Evolutionary conservation across 257 asterid species (phyloP).

Genomic region (Ehretia macrophylla): DNA sequence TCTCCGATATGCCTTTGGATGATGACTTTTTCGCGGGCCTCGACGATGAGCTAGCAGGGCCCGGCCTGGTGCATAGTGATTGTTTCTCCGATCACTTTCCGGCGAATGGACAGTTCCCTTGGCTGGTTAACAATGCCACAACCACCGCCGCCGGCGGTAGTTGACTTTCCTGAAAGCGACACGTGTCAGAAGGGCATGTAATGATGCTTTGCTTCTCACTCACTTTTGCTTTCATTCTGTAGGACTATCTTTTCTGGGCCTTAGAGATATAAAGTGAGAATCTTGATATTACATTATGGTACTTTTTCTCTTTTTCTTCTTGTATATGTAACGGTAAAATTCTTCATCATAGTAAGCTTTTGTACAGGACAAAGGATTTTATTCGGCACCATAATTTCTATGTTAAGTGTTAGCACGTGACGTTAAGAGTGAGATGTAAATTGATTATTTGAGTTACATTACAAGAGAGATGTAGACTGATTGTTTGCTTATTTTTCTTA

Average conservation of each 20-base stretch:
- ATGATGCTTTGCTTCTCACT: conserved; percentile 58
- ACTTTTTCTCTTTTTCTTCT: conserved; percentile 11
- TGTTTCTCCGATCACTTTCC: conserved; percentile 31
- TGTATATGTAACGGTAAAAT: conserved; percentile 24
- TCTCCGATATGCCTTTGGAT: conserved; percentile 20
- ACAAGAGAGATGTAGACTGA: too few species aligned
- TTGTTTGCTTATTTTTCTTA: too few species aligned
- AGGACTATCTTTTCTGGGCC: conserved; percentile 45
- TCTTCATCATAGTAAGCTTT: conserved; percentile 18
- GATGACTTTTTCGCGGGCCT: conserved; percentile 73
- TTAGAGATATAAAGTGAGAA: conserved; percentile 39
- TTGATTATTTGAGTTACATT: too few species aligned
- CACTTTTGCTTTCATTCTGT: conserved; percentile 41
- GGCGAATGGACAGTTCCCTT: conserved; percentile 34
- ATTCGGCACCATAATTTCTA: conserved; percentile 15
- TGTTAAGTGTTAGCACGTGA: background rate
- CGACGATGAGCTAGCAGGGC: conserved; percentile 57
- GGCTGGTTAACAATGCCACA: conserved; percentile 47
- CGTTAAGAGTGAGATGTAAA: background rate
- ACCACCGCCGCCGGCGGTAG: conserved; percentile 58
- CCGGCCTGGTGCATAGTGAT: conserved; percentile 22
- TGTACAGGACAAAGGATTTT: conserved; percentile 23
- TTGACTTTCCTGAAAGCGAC: conserved; percentile 30
- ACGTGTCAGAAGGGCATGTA: conserved; percentile 6
- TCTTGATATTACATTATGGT: conserved; percentile 30